These are phyloP conservation scores for Phytophthora pistaciae DNA, from an alignment of 352 stramenopile species.

Conservation along the genomic window DNA sequence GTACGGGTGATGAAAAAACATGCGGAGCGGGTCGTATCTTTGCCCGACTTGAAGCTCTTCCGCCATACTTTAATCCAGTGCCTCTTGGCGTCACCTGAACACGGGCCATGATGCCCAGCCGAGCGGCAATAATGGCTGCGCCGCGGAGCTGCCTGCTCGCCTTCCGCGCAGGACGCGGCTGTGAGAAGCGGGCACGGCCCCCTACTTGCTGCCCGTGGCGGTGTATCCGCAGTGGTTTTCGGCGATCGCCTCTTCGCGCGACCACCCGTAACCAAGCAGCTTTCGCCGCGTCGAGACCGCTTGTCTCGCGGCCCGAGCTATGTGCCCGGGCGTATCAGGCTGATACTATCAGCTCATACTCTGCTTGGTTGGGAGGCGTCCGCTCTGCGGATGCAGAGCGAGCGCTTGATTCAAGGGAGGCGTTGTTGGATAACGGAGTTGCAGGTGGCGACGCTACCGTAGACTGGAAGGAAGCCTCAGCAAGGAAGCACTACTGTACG, in stretches of 20 bases:
- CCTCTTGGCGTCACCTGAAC: background rate
- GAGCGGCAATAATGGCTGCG: background rate
- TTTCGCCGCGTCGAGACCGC: background rate
- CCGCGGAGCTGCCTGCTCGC: background rate
- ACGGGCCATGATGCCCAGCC: background rate
- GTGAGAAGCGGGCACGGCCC: background rate
- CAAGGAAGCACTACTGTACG: background rate
- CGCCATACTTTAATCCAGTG: constrained; percentile 22
- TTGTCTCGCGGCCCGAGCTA: constrained; percentile 9
- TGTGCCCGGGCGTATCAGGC: background rate
- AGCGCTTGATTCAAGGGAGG: background rate
- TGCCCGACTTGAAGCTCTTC: constrained; percentile 25
- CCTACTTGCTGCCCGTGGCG: background rate
- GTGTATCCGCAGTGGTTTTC: background rate
- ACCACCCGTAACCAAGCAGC: background rate
- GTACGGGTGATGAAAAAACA: constrained; percentile 7
- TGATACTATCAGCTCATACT: constrained; percentile 7
- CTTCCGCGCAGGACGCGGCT: background rate
- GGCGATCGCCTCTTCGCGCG: background rate
- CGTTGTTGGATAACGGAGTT: constrained; percentile 4
- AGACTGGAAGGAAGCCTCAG: background rate
- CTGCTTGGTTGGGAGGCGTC: background rate
- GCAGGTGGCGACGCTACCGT: background rate
- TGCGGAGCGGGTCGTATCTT: constrained; percentile 10
- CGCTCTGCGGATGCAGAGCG: background rate